Percentiles rank a stretch among this genome's conserved stretches.
These are phyloP conservation scores for Melanogaster broomeanus DNA, from an alignment of 768 basidiomycete species.

Conservation along the genomic window DNA sequence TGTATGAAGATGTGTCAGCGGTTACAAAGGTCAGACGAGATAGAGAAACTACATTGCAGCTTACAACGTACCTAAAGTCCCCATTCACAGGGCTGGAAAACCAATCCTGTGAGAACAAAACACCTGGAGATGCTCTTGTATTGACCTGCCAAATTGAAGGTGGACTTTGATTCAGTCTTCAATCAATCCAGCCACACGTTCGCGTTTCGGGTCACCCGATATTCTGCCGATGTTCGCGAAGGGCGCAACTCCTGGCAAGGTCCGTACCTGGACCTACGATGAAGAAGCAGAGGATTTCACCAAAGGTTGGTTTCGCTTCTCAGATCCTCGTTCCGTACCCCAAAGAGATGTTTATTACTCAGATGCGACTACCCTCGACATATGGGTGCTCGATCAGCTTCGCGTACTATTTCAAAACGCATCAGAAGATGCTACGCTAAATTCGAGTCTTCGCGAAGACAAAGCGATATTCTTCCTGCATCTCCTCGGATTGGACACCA, in stretches of 20 bases:
- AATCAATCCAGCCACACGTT: constrained; percentile 79
- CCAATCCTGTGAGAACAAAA: constrained; percentile 59
- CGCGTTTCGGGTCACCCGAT: constrained; percentile 86
- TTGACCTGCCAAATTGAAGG: constrained; percentile 24
- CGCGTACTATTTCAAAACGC: constrained; percentile 62
- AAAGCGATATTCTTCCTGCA: constrained; percentile 83
- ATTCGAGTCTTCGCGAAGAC: constrained; percentile 52
- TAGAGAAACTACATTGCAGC: not conserved
- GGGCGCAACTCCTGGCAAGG: constrained; percentile 70
- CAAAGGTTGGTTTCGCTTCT: constrained; percentile 49
- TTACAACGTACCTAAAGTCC: constrained; percentile 4
- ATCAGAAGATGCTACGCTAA: constrained; percentile 48
- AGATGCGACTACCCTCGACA: constrained; percentile 79
- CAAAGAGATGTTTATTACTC: not conserved
- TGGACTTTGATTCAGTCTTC: constrained; percentile 88
- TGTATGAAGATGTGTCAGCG: constrained; percentile 90
- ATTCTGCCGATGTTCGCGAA: constrained; percentile 85
- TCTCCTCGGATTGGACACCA: constrained; percentile 82
- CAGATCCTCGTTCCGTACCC: not conserved
- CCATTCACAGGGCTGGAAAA: constrained; percentile 72
- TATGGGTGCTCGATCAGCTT: constrained; percentile 80
- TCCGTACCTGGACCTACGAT: constrained; percentile 75
- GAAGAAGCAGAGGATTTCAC: constrained; percentile 86
- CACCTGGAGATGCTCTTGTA: not conserved
- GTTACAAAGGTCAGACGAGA: constrained; percentile 67